A percentile compares a stretch with the other conserved stretches of the same genome.
Evolutionary conservation across 257 asterid species (phyloP).

Genomic region (Solanum chmielewskii): DNA sequence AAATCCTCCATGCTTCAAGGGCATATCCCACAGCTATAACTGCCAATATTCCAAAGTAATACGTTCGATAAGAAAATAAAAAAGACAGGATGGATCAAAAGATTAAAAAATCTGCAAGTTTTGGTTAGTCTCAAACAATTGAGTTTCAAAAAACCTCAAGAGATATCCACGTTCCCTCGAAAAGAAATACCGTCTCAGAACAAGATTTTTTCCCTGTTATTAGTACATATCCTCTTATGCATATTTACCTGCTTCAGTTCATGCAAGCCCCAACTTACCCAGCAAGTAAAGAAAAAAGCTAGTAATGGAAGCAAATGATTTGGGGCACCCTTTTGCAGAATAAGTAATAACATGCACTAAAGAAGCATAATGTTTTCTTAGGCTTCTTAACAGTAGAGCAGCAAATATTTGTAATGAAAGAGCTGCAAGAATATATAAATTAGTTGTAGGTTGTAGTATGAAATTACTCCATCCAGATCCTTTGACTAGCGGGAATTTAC

Average conservation of each 20-base stretch:
- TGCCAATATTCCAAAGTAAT: conserved; percentile 4
- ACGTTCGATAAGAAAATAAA: neutral
- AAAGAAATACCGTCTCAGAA: neutral
- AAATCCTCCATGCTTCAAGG: conserved; percentile 35
- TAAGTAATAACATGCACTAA: neutral
- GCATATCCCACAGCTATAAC: conserved; percentile 33
- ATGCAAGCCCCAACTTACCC: neutral
- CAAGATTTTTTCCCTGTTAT: neutral
- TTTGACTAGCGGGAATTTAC: neutral
- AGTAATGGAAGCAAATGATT: neutral
- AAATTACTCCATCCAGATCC: neutral
- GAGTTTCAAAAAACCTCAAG: neutral
- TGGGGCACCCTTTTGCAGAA: neutral
- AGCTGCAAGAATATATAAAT: neutral
- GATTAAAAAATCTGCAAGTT: neutral
- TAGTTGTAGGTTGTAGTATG: neutral
- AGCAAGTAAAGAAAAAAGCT: neutral
- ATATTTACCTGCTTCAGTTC: neutral
- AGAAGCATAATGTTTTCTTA: neutral
- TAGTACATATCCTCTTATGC: neutral
- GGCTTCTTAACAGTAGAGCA: neutral
- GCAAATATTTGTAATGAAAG: neutral
- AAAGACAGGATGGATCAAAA: neutral
- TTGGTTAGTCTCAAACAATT: neutral
- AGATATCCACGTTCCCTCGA: neutral